Evolutionary conservation across 495 filamentous ascomycete species (phyloP), one percentile per base, ranked within the genome.

Genomic region (Podospora fimiseda): DNA sequence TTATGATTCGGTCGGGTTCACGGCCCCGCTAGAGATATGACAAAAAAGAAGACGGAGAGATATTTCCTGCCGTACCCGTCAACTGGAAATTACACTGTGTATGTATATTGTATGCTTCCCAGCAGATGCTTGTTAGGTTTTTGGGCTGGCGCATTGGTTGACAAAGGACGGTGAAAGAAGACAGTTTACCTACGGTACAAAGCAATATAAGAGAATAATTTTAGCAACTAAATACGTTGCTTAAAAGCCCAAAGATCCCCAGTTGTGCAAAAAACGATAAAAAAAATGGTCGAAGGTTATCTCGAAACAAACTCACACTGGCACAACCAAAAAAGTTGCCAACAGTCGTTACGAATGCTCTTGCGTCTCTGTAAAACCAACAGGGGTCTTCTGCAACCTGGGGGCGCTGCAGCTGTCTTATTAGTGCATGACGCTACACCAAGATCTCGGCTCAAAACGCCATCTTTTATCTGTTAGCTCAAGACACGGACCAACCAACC

Each of bases 381-480:
- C 48, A 56, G 43, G 53, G 53, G 53, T 47, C 53, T 15, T 48
- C 39, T 43, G 38, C 30, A 41, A 37, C 44, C 40, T 22, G n/a
- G 41, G 13, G 30, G 6, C 18, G 48, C 54, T 41, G 43, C 43
- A 18, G 43, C 39, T 45, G n/a, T n/a, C n/a, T n/a, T n/a, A n/a
- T 48, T 57, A 51, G 24, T 49, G 19, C 38, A 56, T 41, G 41
- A 56, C n/a, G 43, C 42, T 44, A 45, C 2, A n/a, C 0, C 13
- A 6, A 39, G 21, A 16, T 30, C 41, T 18, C 16, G 19, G 43
- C 36, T 3, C 18, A 5, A 18, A 38, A 8, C 11, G 27, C 27
- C 11, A 5, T n/a, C 27, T 11, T 6, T 50, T 57, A 53, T 57
- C 44, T 52, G 55, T 46, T 57, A 57, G 21, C 14, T 22, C 14